Evolutionary conservation across 2,329 filamentous ascomycete genomes (phyloP).

Genomic region (Pseudogymnoascus sp.): DNA sequence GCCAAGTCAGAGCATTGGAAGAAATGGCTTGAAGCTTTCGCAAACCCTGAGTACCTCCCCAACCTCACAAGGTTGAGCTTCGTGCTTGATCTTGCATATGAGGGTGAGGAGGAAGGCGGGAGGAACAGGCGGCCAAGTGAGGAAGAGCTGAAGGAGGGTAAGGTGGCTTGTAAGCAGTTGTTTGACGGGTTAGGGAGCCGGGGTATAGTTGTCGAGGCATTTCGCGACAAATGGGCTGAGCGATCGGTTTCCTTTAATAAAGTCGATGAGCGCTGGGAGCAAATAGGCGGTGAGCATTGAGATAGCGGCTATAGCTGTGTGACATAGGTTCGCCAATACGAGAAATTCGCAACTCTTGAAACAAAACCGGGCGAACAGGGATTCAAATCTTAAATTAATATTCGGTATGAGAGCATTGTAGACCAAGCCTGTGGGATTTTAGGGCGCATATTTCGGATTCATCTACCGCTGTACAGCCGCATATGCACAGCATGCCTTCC

Average conservation of each 20-base stretch:
- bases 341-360: background rate
- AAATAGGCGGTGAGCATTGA: background rate
- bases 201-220: background rate
- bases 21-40: background rate
- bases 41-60: background rate
- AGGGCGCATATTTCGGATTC: too few species aligned
- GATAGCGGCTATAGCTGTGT: background rate
- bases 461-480: too few species aligned
- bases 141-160: background rate
- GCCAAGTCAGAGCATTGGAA: background rate
- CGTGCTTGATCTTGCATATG: constrained; percentile 19
- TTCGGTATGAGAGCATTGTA: too few species aligned
- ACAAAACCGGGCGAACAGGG: background rate
- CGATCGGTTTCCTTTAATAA: background rate
- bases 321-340: background rate
- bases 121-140: background rate
- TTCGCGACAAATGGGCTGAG: background rate
- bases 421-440: too few species aligned
- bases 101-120: background rate
- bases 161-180: background rate
- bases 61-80: background rate
- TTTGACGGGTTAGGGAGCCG: background rate
- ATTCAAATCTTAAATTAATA: background rate
- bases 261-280: background rate
- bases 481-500: too few species aligned